phyloP scores from a whole-genome alignment of 345 rosid genomes.

The Salix suchowensis region DNA sequence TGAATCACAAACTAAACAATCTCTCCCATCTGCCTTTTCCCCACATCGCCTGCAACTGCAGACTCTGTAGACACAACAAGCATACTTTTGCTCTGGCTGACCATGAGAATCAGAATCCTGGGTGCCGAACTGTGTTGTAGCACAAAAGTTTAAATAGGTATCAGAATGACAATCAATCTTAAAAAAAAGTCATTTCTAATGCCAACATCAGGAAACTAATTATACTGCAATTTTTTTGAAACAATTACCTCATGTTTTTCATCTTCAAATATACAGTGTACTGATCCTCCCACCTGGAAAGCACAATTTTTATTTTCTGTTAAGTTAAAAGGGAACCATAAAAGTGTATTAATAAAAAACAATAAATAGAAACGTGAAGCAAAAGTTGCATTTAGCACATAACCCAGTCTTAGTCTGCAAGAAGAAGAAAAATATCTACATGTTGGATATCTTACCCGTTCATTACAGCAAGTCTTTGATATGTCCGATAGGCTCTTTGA shows the following conservation, averaged over 20 bases:
- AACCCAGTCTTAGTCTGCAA: neutral
- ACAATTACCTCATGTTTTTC: slow-evolving; percentile 35
- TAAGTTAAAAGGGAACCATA: neutral
- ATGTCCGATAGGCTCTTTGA: slow-evolving; percentile 61
- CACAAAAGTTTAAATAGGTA: slow-evolving; percentile 7
- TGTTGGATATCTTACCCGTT: slow-evolving; percentile 46
- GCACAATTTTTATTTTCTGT: neutral
- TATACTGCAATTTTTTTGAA: neutral
- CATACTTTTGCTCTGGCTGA: slow-evolving; percentile 41
- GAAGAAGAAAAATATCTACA: neutral
- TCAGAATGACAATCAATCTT: neutral
- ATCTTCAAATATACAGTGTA: slow-evolving; percentile 11
- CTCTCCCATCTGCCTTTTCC: slow-evolving; percentile 54
- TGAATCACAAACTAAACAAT: slow-evolving; percentile 77
- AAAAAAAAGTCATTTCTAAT: neutral
- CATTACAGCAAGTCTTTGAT: slow-evolving; percentile 42
- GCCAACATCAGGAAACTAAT: neutral
- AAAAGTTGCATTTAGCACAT: neutral
- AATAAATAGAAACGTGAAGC: neutral
- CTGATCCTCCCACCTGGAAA: slow-evolving; percentile 27
- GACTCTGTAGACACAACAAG: slow-evolving; percentile 26
- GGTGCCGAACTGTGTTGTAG: slow-evolving; percentile 32
- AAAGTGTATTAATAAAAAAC: neutral
- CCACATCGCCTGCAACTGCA: slow-evolving; percentile 62
- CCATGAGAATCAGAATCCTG: slow-evolving; percentile 38